Conservation (phyloP, 768 basidiomycete species). For the Dacryopinax primogenitus region DNA sequence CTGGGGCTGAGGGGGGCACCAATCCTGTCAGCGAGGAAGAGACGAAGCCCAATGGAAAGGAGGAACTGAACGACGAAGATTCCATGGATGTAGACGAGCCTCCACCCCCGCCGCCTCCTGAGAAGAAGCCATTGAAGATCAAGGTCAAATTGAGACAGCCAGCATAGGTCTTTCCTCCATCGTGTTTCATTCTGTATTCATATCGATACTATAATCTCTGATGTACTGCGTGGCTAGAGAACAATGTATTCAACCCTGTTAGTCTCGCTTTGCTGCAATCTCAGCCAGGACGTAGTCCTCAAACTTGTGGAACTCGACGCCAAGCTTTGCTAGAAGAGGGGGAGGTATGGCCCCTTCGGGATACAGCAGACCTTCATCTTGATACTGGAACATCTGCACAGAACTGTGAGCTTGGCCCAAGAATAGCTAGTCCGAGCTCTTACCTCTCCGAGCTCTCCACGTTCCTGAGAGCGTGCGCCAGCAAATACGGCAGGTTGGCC, state of each 20-base stretch:
- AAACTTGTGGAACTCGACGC: slow-evolving; percentile 57
- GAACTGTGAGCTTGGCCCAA: neutral
- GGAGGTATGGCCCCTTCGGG: neutral
- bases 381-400: neutral
- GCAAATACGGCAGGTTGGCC: neutral
- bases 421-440: neutral
- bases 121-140: slow-evolving; percentile 3
- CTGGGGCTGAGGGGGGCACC: neutral
- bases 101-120: neutral
- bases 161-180: neutral
- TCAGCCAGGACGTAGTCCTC: slow-evolving; percentile 47
- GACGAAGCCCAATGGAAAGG: neutral
- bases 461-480: neutral
- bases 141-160: slow-evolving; percentile 4
- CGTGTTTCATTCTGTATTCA: neutral
- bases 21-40: neutral
- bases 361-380: neutral
- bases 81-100: neutral
- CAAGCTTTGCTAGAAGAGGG: neutral
- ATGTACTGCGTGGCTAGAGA: neutral
- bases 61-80: neutral
- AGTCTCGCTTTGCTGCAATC: neutral
- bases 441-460: neutral
- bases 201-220: neutral
- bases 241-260: neutral